Base-by-base conservation (phyloP, 208 protist genomes). In the Leptomonas pyrrhocoris region DNA sequence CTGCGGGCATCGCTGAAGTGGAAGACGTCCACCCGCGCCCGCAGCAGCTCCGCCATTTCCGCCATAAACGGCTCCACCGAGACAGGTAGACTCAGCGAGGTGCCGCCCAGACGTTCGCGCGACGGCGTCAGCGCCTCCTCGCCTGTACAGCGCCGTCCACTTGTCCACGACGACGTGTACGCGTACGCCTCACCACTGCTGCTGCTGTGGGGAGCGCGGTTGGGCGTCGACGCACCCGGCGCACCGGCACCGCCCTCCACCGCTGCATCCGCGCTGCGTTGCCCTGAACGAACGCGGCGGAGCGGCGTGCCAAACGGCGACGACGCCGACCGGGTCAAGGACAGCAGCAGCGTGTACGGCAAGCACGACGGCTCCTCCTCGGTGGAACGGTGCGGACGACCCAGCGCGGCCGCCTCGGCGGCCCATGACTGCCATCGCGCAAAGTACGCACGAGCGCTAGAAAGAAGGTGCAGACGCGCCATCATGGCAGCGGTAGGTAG, bases 11-110 rank as follows among this genome's bases (percentile, higher is more conserved):
- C 77, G 34, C 79, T 75, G 64, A 93, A 93, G 46, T 79, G 71
- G 66, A 94, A 84, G 3, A 94, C 77, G 36, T 67, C 66, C 21
- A 71, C 46, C n/a, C 86, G 85, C 16, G 78, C 51, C 4, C 66
- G 65, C 51, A 89, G 28, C 55, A 92, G 55, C 36, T 77, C 56
- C 21, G 53, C 31, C 61, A 92, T 60, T 36, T 82, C 76, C 4
- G 61, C 64, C 71, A 68, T 78, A 31, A 69, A 88, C 60, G 61
- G 74, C 60, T 30, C 21, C 1, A 75, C 75, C 23, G 46, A 74
- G 40, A 23, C 21, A 27, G 46, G 49, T 9, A 67, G 34, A 18
- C 48, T 25, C 61, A 30, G 3, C n/a, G 28, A 13, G 6, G 59
- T 12, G 30, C 40, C 30, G 21, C 42, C 16, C 21, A 34, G n/a